Evolutionary conservation across 139 green algal genomes (phyloP), one percentile per base, ranked within the genome.

Genomic region (Auxenochlorella protothecoides): DNA sequence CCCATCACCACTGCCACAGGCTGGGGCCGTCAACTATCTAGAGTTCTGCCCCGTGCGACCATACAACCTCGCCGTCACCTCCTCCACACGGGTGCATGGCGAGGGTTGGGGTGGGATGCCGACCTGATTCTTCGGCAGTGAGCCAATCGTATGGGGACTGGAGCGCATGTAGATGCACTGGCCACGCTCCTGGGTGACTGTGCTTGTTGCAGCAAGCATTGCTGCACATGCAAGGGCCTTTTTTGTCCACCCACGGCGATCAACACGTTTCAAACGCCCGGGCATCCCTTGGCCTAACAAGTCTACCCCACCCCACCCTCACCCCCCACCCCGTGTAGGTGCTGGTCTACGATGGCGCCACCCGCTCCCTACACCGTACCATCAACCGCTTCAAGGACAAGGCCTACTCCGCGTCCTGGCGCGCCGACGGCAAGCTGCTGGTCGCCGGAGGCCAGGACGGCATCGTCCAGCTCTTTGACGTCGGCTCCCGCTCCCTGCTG

Each of bases 401-500:
- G 4, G 93, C 93, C 6, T 97, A 96, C 79, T 78, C 75, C 4
- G 93, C 88, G 63, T 85, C 11, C 51, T 95, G 93, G 63, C 76
- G 93, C 5, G 55, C 65, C 9, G 93, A 98, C 66, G 94, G 91
- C 8, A 77, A 84, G 55, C 78, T 97, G 59, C 57, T 98, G 12
- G 86, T 87, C 5, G 93, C 93, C 53, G 93, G 93, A 3, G 83
- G 88, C 4, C 88, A 97, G 74, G 83, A 86, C 72, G 86, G 89
- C 5, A 72, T 94, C 5, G 90, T 98, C 71, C 90, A 97, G 87
- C 76, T 97, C 5, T 96, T 98, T 72, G 90, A 98, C 63, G 63
- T 74, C 7, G 69, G 65, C 74, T 94, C 85, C 75, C 79, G 91
- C 6, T 71, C 76, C 4, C 70, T 98, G 68, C 80, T 98, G 78